These are phyloP conservation scores for Olyra latifolia DNA, from an alignment of 176 grass and related monocot genomes.

Conservation along the genomic window DNA sequence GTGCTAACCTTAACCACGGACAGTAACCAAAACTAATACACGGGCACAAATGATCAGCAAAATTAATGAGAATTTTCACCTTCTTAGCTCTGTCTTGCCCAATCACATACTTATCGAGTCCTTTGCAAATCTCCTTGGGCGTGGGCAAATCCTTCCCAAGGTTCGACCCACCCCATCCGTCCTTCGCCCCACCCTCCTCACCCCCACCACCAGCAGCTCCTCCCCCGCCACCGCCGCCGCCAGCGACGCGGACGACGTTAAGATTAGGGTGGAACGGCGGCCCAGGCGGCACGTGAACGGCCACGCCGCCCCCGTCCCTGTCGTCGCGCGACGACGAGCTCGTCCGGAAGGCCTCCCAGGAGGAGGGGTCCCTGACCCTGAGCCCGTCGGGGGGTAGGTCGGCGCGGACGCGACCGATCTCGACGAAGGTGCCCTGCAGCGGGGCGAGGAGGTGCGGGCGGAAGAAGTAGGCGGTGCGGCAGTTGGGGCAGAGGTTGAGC, in stretches of 20 bases:
- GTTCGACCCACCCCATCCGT: constrained; percentile 90
- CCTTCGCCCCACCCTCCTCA: constrained; percentile 61
- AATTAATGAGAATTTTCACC: constrained; percentile 41
- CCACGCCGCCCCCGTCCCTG: constrained; percentile 56
- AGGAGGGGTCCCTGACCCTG: constrained; percentile 51
- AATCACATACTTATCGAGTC: constrained; percentile 98
- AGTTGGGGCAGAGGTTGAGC: constrained; percentile 93
- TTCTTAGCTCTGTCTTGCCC: constrained; percentile 95
- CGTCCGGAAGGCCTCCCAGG: constrained; percentile 48
- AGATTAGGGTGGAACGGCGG: constrained; percentile 87
- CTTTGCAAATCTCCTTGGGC: constrained; percentile 89
- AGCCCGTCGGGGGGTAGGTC: constrained; percentile 22
- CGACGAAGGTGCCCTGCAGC: constrained; percentile 92
- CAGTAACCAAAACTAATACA: background rate
- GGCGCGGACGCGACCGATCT: constrained; percentile 83
- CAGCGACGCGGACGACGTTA: constrained; percentile 78
- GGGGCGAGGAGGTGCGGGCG: constrained; percentile 68
- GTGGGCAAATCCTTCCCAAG: constrained; percentile 93
- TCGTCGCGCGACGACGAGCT: constrained; percentile 60
- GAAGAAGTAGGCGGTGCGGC: constrained; percentile 95
- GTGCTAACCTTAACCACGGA: constrained; percentile 7
- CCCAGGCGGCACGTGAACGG: constrained; percentile 80
- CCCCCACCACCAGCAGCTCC: constrained; percentile 30
- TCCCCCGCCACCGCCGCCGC: constrained; percentile 59
- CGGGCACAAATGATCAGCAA: background rate